Conservation (phyloP, 768 basidiomycete species). For the Trametes coccinea region DNA sequence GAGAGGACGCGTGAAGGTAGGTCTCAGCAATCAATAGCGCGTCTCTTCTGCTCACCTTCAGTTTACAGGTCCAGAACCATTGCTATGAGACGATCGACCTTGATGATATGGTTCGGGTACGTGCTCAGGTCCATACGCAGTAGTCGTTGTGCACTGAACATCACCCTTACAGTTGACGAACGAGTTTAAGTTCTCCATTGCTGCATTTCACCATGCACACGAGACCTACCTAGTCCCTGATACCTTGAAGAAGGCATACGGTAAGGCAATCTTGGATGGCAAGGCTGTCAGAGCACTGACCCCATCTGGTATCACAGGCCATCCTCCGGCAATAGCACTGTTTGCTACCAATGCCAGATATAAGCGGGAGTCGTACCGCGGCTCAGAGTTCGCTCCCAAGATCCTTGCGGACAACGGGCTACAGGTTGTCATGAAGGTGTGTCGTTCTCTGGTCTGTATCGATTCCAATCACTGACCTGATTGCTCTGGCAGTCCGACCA, state of each 20-base stretch:
- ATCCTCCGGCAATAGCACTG: slow-evolving; percentile 71
- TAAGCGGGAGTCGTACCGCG: slow-evolving; percentile 65
- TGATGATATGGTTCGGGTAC: slow-evolving; percentile 42
- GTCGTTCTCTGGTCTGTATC: slow-evolving; percentile 3
- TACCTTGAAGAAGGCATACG: slow-evolving; percentile 70
- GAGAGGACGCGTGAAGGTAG: slow-evolving; percentile 73
- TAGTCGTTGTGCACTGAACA: too few species aligned
- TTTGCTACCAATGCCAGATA: slow-evolving; percentile 78
- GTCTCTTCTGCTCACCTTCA: too few species aligned
- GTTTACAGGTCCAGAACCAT: slow-evolving; percentile 51
- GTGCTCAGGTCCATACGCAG: neutral
- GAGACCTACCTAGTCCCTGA: slow-evolving; percentile 90
- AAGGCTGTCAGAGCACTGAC: neutral
- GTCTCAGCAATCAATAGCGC: neutral
- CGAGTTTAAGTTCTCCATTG: slow-evolving; percentile 84
- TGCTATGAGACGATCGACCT: slow-evolving; percentile 71
- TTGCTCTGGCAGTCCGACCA: slow-evolving; percentile 45
- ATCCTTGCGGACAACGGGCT: slow-evolving; percentile 60
- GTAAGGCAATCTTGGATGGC: neutral
- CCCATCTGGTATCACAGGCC: slow-evolving; percentile 32
- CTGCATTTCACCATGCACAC: slow-evolving; percentile 85
- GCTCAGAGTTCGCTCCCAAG: slow-evolving; percentile 63
- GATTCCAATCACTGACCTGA: neutral
- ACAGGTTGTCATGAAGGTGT: slow-evolving; percentile 61
- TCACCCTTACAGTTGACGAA: slow-evolving; percentile 64